Evolutionary conservation across 495 filamentous ascomycete genomes (phyloP).

Genomic region (Xanthoparmelia taractica): DNA sequence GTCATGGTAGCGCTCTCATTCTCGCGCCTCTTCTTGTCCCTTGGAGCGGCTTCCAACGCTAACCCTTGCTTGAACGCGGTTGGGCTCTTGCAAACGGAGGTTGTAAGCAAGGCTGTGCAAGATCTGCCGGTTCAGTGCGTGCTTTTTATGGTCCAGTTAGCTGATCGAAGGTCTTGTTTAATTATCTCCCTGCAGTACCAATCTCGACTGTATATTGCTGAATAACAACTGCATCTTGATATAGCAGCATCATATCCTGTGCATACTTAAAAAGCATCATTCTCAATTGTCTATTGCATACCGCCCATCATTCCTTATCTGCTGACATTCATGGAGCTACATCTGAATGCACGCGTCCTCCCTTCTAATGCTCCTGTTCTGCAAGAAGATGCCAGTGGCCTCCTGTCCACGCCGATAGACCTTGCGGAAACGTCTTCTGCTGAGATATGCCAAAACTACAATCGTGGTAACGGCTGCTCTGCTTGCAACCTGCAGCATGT

Average conservation of each 20-base stretch:
- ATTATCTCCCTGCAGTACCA: conserved; percentile 18
- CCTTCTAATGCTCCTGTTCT: conserved; percentile 37
- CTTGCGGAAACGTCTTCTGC: conserved; percentile 10
- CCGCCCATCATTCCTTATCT: conserved; percentile 16
- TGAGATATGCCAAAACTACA: conserved; percentile 10
- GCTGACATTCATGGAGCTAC: conserved; percentile 23
- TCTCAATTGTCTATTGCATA: conserved; percentile 21
- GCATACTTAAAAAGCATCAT: conserved; percentile 15
- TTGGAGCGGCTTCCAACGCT: conserved; percentile 12
- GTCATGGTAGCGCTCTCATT: conserved; percentile 20
- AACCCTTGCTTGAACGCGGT: conserved; percentile 24
- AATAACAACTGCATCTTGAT: background rate
- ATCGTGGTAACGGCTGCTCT: conserved; percentile 13
- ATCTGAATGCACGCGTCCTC: conserved; percentile 30
- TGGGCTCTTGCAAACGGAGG: conserved; percentile 18
- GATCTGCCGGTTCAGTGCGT: conserved; percentile 9
- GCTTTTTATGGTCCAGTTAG: conserved; percentile 10
- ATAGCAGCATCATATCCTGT: conserved; percentile 9
- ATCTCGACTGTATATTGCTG: conserved; percentile 15
- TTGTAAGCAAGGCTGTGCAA: conserved; percentile 22
- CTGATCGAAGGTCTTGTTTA: conserved; percentile 21
- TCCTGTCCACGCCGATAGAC: conserved; percentile 16
- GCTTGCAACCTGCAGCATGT: conserved; percentile 2
- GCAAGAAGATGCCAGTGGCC: conserved; percentile 2
- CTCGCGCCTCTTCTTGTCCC: conserved; percentile 15